Evolutionary conservation across 331 rosid species (phyloP), one percentile per base, ranked within the genome.

Genomic region (Ulmus americana): DNA sequence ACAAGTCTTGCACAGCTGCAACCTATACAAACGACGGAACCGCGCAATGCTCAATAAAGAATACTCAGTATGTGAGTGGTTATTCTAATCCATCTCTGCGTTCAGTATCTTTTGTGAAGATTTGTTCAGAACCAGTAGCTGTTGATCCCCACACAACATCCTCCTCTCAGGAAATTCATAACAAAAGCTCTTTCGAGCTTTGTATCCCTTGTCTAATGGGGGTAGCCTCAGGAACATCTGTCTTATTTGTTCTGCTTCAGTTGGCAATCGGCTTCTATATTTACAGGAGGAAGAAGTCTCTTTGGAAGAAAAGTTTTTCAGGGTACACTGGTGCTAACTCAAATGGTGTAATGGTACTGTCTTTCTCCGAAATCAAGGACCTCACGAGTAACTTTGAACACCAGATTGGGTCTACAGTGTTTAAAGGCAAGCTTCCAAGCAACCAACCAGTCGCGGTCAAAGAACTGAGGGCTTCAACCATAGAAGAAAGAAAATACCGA

Each of bases 401-500:
- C 66, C 88, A 58, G 69, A 81, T 90, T 13, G 85, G 90, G 11
- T 81, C 81, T 39, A 61, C 77, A 39, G 70, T 79, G 86, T 90
- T 81, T 78, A 83, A 83, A 73, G 97, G 91, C 3, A 49, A 55
- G 44, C 80, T 83, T 18, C 86, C 76, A 6, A 67, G 75, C 74
- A 79, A 81, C 64, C 76, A 59, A 49, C 69, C 65, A 6, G 72
- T 86, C 65, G 85, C 76, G 11, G 70, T 86, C 35, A 84, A 83
- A 79, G 76, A 81, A 75, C 73, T 85, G 72, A 72, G 73, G 43
- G 74, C 78, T 48, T 69, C 77, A 64, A 52, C 79, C 64, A 52
- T 77, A 42, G 96, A 86, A 49, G 96, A 81, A 73, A 84, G 91
- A 58, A 85, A 78, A 70, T 90, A 84, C 55, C 84, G 90, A 47